Evolutionary conservation across 2,329 filamentous ascomycete species (phyloP), one percentile per base, ranked within the genome.

Genomic region (Talaromyces sp.): DNA sequence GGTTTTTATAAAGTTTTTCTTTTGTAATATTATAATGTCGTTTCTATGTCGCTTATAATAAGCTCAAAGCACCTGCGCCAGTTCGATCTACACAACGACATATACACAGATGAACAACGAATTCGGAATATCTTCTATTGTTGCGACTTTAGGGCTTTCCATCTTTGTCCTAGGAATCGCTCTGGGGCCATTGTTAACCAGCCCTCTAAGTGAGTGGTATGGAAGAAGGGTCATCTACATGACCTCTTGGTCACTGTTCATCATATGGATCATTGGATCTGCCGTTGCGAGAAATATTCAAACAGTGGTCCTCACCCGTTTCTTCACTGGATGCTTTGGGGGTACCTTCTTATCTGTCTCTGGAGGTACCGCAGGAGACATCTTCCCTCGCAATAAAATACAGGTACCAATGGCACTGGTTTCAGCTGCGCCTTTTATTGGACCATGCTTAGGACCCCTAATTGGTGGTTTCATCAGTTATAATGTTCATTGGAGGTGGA

Each of bases 221-320:
- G 49, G 49, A 20, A 22, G 49, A 41, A 47, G 43, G 24, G 41
- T 42, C 10, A 47, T 51, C 24, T 51, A 51, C 19, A 19, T 51
- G 2, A 29, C 41, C 27, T 35, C 49, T 11, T 51, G 49, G 49
- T 47, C 42, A 2, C 20, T 51, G 10, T 51, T 51, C n/a, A 27
- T 46, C 3, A 41, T 51, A 13, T 51, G 49, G 49, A 51, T 11
- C 4, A 35, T 16, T 35, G 32, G 32, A 35, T 82, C 77, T 0
- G 85, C 82, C 0, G 77, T 79, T 0, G 77, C 82, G 2, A 83
- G 86, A 60, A 81, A 86, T 57, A 74, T 86, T 2, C 82, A 86
- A 61, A 83, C 83, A 0, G 59, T 88, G 7, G 76, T 86, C 66
- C 61, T 86, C 19, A 83, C 82, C 0, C 75, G 84, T 1, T 86